Conservation (phyloP, 805 yeast species). For the Groenewaldozyma salmanticensis region DNA sequence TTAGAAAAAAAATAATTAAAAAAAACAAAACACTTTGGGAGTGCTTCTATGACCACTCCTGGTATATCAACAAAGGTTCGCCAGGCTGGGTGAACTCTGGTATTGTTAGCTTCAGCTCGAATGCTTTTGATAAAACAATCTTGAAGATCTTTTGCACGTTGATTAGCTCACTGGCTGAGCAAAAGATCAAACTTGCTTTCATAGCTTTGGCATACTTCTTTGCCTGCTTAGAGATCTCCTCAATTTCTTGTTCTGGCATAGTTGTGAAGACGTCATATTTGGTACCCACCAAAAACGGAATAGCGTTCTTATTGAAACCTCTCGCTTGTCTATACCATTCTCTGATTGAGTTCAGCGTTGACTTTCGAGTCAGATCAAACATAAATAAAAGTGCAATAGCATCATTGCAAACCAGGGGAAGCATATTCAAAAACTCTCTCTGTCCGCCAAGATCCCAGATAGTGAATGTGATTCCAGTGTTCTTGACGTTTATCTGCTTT, state of each 20-base stretch:
- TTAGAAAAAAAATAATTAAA: not conserved
- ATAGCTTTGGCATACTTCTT: conserved; percentile 79
- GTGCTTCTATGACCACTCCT: conserved; percentile 26
- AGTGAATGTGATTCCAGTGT: conserved; percentile 81
- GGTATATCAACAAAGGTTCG: conserved; percentile 80
- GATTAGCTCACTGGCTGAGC: conserved; percentile 86
- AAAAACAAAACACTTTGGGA: not conserved
- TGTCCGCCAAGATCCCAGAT: conserved; percentile 98
- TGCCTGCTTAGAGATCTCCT: conserved; percentile 73
- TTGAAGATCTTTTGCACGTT: conserved; percentile 92
- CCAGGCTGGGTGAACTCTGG: conserved; percentile 81
- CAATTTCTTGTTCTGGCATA: conserved; percentile 68
- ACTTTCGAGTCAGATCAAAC: conserved; percentile 81
- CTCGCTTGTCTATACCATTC: conserved; percentile 94
- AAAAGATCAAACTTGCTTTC: conserved; percentile 75
- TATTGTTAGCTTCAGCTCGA: conserved; percentile 70
- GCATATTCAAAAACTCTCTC: conserved; percentile 88
- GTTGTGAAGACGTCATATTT: conserved; percentile 84
- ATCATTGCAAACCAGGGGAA: conserved; percentile 84
- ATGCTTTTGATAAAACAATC: conserved; percentile 80
- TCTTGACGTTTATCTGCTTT: conserved; percentile 69
- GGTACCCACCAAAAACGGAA: conserved; percentile 87
- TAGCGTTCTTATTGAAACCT: conserved; percentile 81
- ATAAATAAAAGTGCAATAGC: conserved; percentile 85
- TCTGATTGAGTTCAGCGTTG: conserved; percentile 77